These are phyloP conservation scores for Xylariomycetidae sp. DNA, from an alignment of 2,329 filamentous ascomycete genomes.

Conservation along the genomic window DNA sequence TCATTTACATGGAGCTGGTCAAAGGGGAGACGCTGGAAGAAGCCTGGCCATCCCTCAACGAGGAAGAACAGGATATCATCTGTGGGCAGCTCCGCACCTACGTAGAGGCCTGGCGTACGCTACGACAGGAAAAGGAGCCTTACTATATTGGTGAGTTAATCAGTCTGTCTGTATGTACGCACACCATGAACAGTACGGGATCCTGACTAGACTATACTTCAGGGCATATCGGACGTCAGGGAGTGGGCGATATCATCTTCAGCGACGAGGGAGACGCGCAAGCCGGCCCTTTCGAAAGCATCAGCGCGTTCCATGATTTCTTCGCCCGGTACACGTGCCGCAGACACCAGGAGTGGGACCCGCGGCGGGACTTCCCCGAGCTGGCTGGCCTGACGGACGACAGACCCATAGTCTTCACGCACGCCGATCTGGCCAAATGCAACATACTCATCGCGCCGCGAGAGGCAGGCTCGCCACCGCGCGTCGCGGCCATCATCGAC, in stretches of 20 bases:
- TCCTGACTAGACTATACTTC: conserved; percentile 6
- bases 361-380: conserved; percentile 8
- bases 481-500: conserved; percentile 11
- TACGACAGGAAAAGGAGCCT: conserved; percentile 10
- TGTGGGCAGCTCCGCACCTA: conserved; percentile 7
- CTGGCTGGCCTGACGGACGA: conserved; percentile 10
- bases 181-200: background rate
- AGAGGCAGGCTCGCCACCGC: conserved; percentile 3
- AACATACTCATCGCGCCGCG: conserved; percentile 9
- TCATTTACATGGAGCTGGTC: conserved; percentile 14
- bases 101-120: conserved; percentile 8
- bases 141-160: conserved; percentile 9
- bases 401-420: conserved; percentile 10
- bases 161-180: background rate
- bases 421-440: conserved; percentile 10
- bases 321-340: conserved; percentile 8
- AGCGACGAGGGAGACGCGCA: conserved; percentile 7
- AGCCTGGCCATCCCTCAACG: conserved; percentile 6
- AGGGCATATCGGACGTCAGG: conserved; percentile 14
- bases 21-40: conserved; percentile 9
- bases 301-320: conserved; percentile 11
- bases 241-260: conserved; percentile 11
- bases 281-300: conserved; percentile 9
- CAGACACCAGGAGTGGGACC: conserved; percentile 4
- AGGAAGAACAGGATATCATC: conserved; percentile 8